Base-by-base conservation (phyloP, 441 rosid genomes). In the Biscutella laevigata region DNA sequence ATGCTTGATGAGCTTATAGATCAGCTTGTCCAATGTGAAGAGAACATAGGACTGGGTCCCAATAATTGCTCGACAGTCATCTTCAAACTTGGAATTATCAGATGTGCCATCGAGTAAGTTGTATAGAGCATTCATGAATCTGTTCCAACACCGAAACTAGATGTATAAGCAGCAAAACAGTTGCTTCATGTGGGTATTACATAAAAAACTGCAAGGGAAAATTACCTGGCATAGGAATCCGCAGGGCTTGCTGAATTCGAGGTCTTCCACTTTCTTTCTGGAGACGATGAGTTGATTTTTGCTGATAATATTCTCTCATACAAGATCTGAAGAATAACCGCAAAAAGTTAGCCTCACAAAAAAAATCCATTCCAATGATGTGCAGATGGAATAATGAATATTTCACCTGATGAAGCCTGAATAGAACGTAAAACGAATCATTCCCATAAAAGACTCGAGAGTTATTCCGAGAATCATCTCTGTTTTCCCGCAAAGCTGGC, bases 11-110 rank as follows among this genome's bases (percentile, higher is more conserved):
- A 94, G 79, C 75, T 87, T 89, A 72, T 76, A 84, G 44, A 94
- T 81, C 71, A 94, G 76, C 70, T 94, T 94, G 74, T 94, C 97
- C 76, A 94, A 70, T 39, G 99, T 89, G 74, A 94, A 94, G 14
- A 94, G 79, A 36, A 94, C 72, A 57, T 94, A 94, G 24, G 99
- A 94, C 62, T 89, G 99, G 1, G 96, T 89, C 53, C 99, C 97
- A 53, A 94, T 82, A 38, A 87, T 85, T 70, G 94, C 84, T 32
- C 96, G 88, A 58, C 99, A 89, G 15, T 89, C 99, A 58, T 89
- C 97, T 81, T 94, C 99, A 53, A 89, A 94, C 74, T 87, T 94
- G 0, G 91, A 67, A 69, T 85, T 94, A 66, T 89, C 96, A 50
- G 96, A 89, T 53, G 95, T 81, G 37, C 99, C 99, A 71, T 89